phyloP scores from a whole-genome alignment of 345 rosid species.

The Balakata baccata region DNA sequence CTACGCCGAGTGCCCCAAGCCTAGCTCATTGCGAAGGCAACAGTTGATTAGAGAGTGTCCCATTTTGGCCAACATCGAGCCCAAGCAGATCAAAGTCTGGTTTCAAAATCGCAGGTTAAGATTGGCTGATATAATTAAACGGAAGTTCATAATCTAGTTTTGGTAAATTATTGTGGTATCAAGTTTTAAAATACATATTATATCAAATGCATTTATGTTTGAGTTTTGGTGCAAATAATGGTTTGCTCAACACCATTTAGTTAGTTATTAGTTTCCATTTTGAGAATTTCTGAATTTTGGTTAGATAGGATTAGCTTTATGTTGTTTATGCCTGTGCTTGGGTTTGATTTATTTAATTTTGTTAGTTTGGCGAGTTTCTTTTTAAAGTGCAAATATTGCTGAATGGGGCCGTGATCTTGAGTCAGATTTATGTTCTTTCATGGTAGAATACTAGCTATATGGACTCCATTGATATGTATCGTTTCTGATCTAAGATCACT shows the following conservation, averaged over 20 bases:
- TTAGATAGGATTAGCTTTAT: neutral
- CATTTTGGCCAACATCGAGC: constrained; percentile 86
- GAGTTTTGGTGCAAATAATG: no score
- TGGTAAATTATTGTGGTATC: neutral
- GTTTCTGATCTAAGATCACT: constrained; percentile 8
- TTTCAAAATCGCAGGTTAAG: constrained; percentile 89
- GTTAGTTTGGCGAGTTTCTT: neutral
- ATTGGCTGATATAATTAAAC: neutral
- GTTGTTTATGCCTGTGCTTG: neutral
- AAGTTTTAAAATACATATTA: neutral
- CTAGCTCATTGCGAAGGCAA: constrained; percentile 91
- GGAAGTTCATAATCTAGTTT: neutral
- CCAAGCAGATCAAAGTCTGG: constrained; percentile 99
- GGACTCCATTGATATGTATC: neutral
- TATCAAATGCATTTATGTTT: neutral
- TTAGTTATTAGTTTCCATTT: neutral
- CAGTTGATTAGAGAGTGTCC: constrained; percentile 97
- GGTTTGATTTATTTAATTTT: constrained; percentile 1
- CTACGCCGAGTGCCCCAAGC: constrained; percentile 95
- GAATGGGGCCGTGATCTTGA: constrained; percentile 3
- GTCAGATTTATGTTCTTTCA: constrained; percentile 1
- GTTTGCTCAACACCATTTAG: neutral
- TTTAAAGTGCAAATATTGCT: neutral
- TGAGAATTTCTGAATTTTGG: neutral
- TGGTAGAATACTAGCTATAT: neutral